Percentiles rank a stretch among this genome's conserved stretches.
Conservation (phyloP, 2,329 filamentous ascomycete species). For the Akanthomyces uredinophilus region DNA sequence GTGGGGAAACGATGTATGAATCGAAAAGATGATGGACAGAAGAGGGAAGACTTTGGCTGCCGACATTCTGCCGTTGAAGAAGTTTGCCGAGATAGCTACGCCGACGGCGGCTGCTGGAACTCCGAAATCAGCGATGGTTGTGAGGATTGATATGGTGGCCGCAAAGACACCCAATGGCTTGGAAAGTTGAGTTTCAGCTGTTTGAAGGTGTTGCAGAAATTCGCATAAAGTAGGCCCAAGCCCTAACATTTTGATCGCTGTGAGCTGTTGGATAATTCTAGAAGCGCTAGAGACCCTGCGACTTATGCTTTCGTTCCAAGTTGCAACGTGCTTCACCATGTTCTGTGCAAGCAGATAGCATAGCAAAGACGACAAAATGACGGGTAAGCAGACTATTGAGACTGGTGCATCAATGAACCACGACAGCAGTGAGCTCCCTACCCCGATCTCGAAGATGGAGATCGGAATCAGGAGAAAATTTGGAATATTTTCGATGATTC, state of each 20-base stretch:
- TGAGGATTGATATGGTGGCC: not conserved
- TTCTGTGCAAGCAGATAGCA: not conserved
- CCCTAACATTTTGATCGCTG: constrained; percentile 4
- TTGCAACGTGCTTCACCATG: not conserved
- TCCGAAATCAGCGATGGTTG: not conserved
- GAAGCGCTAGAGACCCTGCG: not conserved
- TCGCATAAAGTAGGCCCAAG: not conserved
- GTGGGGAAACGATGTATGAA: too few relatives aligned
- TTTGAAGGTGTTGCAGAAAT: not conserved
- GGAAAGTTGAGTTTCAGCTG: not conserved
- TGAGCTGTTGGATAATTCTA: not conserved
- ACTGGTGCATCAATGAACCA: not conserved
- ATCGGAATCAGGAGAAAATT: not conserved
- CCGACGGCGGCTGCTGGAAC: not conserved
- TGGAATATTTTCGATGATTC: not conserved
- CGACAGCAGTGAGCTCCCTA: not conserved
- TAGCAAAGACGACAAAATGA: not conserved
- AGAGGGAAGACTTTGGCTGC: too few relatives aligned
- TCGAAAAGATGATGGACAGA: too few relatives aligned
- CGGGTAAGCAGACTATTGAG: not conserved
- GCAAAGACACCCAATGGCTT: not conserved
- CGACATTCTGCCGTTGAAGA: too few relatives aligned
- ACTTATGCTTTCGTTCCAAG: not conserved
- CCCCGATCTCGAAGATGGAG: not conserved
- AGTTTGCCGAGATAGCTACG: too few relatives aligned